Conservation (phyloP, 1,284 basidiomycete genomes). For the Puccinia coronata region DNA sequence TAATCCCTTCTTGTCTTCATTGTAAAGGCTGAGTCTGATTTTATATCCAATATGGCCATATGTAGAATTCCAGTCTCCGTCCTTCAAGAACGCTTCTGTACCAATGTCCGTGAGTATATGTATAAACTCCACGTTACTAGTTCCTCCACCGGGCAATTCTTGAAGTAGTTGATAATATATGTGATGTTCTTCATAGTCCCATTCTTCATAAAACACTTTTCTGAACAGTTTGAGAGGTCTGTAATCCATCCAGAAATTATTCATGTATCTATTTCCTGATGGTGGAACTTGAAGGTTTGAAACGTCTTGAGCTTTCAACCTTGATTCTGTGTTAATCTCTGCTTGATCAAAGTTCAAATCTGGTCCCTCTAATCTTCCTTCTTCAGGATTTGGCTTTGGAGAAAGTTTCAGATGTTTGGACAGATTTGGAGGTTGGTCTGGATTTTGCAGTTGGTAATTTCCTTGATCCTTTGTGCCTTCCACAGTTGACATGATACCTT, state of each 20-base stretch:
- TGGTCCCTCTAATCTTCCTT: too few relatives aligned
- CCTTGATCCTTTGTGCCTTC: too few relatives aligned
- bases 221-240: neutral
- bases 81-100: neutral
- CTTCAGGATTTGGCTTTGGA: too few relatives aligned
- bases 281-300: neutral
- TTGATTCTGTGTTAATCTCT: neutral
- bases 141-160: neutral
- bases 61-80: neutral
- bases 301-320: neutral
- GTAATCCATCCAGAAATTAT: neutral
- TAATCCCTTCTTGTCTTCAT: neutral
- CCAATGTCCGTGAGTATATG: slow-evolving; percentile 1
- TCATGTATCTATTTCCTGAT: neutral
- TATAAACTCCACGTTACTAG: neutral
- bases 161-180: neutral
- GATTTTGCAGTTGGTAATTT: too few relatives aligned
- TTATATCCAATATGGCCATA: neutral
- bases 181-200: neutral
- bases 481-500: too few relatives aligned
- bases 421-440: too few relatives aligned
- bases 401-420: too few relatives aligned
- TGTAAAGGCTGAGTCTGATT: neutral
- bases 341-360: too few relatives aligned
- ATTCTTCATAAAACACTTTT: neutral